phyloP scores from a whole-genome alignment of 2,329 filamentous ascomycete species.

The Dothidotthia symphoricarpi region DNA sequence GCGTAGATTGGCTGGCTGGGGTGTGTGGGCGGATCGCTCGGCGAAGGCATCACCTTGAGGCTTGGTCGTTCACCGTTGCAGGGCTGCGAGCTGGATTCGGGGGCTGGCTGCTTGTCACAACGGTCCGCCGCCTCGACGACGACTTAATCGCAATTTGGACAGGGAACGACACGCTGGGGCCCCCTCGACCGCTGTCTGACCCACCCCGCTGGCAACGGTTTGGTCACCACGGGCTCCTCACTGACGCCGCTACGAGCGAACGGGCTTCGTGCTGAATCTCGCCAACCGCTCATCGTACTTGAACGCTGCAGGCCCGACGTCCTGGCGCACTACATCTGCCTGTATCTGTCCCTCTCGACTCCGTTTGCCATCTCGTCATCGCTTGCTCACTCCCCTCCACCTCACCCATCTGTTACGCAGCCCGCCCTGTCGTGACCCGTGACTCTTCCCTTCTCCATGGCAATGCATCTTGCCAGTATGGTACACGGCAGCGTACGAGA shows the following conservation, averaged over 20 bases:
- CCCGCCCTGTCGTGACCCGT: constrained; percentile 37
- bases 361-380: constrained; percentile 23
- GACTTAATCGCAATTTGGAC: constrained; percentile 39
- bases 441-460: constrained; percentile 30
- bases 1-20: constrained; percentile 40
- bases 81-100: constrained; percentile 35
- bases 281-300: constrained; percentile 39
- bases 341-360: constrained; percentile 23
- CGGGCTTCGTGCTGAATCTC: constrained; percentile 38
- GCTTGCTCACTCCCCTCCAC: constrained; percentile 14
- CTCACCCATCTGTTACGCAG: constrained; percentile 29
- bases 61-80: constrained; percentile 31
- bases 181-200: constrained; percentile 38
- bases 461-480: constrained; percentile 47
- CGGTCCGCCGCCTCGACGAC: constrained; percentile 40
- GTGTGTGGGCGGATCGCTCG: constrained; percentile 38
- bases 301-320: constrained; percentile 40
- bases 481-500: constrained; percentile 45
- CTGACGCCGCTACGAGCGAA: constrained; percentile 34
- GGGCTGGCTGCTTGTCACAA: constrained; percentile 36
- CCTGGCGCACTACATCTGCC: constrained; percentile 35
- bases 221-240: constrained; percentile 31
- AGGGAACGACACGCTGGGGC: constrained; percentile 31
- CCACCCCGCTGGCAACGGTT: constrained; percentile 41
- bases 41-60: constrained; percentile 25